Conservation (phyloP, 2,329 filamentous ascomycete genomes). For the Fusarium kyushuense region DNA sequence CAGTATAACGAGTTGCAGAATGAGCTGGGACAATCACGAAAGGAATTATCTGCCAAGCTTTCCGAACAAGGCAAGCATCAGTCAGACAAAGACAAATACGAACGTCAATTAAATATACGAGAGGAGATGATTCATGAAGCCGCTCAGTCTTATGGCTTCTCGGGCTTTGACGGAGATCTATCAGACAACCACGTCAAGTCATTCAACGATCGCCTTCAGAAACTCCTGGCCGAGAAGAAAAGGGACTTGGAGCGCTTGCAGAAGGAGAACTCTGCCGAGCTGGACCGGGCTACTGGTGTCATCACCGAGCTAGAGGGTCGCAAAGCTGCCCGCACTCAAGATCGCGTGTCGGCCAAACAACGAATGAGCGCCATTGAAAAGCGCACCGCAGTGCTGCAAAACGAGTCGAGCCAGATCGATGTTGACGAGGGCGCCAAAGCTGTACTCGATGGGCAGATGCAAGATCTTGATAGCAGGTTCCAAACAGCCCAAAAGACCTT, state of each 20-base stretch:
- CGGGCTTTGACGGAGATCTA: conserved; percentile 84
- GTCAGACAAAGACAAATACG: conserved; percentile 88
- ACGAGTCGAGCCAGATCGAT: conserved; percentile 76
- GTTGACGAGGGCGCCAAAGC: conserved; percentile 89
- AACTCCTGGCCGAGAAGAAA: conserved; percentile 81
- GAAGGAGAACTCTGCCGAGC: conserved; percentile 78
- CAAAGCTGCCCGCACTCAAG: conserved; percentile 78
- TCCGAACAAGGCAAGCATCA: conserved; percentile 81
- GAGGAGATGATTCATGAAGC: conserved; percentile 81
- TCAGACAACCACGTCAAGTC: conserved; percentile 78
- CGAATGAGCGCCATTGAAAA: conserved; percentile 80
- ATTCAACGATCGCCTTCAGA: conserved; percentile 83
- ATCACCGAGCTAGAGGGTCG: conserved; percentile 81
- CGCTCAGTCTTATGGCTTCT: conserved; percentile 80
- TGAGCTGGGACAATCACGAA: conserved; percentile 59
- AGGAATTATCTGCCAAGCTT: conserved; percentile 63
- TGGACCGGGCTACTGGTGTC: conserved; percentile 76
- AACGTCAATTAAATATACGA: conserved; percentile 80
- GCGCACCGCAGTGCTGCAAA: conserved; percentile 74
- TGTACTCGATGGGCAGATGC: conserved; percentile 78
- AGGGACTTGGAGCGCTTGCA: conserved; percentile 80
- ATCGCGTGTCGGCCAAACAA: conserved; percentile 78
- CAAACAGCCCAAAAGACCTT: conserved; percentile 72
- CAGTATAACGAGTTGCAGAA: conserved; percentile 75
- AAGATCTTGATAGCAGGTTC: conserved; percentile 75